Conservation (phyloP, 2,329 filamentous ascomycete genomes). For the Claviceps digitariae region DNA sequence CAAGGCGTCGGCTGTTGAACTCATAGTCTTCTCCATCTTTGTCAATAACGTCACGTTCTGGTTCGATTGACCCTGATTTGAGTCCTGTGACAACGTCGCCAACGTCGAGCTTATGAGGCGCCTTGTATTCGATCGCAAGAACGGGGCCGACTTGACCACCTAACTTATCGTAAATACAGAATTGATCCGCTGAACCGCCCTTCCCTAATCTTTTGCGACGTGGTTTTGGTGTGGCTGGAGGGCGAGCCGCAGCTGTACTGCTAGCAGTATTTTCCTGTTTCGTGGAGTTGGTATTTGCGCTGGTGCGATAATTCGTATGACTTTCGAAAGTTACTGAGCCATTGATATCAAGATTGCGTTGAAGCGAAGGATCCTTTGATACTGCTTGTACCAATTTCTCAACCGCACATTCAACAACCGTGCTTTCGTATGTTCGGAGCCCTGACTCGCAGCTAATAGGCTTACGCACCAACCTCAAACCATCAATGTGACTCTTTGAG, state of each 20-base stretch:
- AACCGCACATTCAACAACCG: conserved; percentile 23
- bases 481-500: conserved; percentile 9
- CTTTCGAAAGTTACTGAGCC: conserved; percentile 24
- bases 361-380: conserved; percentile 15
- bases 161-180: conserved; percentile 10
- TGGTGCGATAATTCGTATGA: conserved; percentile 19
- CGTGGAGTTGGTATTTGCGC: no score
- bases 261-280: no score
- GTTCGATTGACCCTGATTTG: conserved; percentile 17
- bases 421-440: conserved; percentile 20
- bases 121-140: conserved; percentile 24
- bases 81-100: conserved; percentile 21
- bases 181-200: no score
- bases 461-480: conserved; percentile 6
- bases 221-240: no score
- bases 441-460: conserved; percentile 22
- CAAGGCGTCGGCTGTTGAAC: conserved; percentile 16
- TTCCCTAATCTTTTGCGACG: no score
- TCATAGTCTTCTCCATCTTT: conserved; percentile 16
- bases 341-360: conserved; percentile 15
- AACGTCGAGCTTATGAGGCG: conserved; percentile 22
- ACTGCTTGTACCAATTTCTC: conserved; percentile 17
- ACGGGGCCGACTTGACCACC: background rate
- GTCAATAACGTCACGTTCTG: conserved; percentile 19
- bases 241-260: no score